Evolutionary conservation across 345 rosid species (phyloP), one percentile per base, ranked within the genome.

Genomic region (Alliaria petiolata): DNA sequence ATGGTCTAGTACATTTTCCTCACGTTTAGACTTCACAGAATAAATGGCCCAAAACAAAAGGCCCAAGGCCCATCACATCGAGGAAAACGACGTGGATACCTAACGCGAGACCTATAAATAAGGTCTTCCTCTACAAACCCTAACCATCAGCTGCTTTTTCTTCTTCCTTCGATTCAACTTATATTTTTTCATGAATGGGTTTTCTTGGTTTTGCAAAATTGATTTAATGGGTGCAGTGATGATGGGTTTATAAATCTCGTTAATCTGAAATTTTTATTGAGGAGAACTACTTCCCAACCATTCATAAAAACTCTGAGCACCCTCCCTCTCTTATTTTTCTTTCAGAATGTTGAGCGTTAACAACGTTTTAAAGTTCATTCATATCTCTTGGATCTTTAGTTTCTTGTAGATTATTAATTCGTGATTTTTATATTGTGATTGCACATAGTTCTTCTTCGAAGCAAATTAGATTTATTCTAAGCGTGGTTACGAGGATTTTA

Each of bases 201-300:
- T 34, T 22, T 61, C 38, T 8, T 14, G 7, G 10, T 9, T 25
- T n/a, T 0, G 6, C 10, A 10, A 72, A 12, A 10, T 10, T 38
- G 33, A 40, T 25, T 10, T 6, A n/a, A 15, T n/a, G 22, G 78
- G 72, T 74, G 78, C 78, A 43, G 73, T 74, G 78, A 74, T 74
- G 78, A 74, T 74, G 78, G 78, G 78, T 67, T 9, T 74, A 67
- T 59, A 53, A 74, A 74, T 74, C 78, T 74, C 78, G 78, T 74
- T 74, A 74, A 74, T 74, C 73, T 74, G 78, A 72, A 55, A 50
- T 54, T 30, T 22, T 26, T 47, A 51, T 0, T 74, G 78, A 74
- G 49, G 73, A 74, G 6, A 50, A 46, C 0, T 59, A 74, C 63
- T 51, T 74, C 73, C 78, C 78, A 74, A 65, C 78, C 78, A 74